A percentile compares a stretch with the other conserved stretches of the same genome.
Conservation (phyloP, 2,329 filamentous ascomycete genomes). For the Colletotrichum sp. region DNA sequence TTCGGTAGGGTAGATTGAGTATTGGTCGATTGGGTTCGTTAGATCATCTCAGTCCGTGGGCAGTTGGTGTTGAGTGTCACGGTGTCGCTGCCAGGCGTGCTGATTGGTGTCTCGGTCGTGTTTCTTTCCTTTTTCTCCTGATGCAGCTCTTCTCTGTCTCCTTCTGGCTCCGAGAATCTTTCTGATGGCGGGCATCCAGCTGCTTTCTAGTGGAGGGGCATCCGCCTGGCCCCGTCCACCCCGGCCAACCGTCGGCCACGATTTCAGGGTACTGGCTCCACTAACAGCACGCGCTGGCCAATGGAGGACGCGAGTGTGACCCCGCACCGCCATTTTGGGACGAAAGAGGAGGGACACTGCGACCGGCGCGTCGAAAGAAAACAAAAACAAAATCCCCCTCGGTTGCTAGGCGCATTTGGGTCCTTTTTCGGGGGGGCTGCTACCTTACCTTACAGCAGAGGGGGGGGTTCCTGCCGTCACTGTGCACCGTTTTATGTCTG, state of each 20-base stretch:
- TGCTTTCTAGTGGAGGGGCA: constrained; percentile 13
- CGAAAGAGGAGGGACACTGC: background rate
- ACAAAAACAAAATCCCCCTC: constrained; percentile 28
- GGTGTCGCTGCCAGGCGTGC: background rate
- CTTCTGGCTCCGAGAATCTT: background rate
- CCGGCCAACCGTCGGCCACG: background rate
- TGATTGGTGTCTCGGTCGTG: background rate
- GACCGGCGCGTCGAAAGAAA: constrained; percentile 29
- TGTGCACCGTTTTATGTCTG: background rate
- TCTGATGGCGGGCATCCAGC: background rate
- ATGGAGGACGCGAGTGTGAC: background rate
- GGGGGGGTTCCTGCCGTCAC: background rate
- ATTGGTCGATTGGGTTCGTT: background rate
- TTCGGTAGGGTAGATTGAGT: background rate
- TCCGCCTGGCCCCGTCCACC: background rate
- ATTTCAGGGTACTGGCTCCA: background rate
- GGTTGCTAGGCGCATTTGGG: constrained; percentile 30
- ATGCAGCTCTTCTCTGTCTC: background rate
- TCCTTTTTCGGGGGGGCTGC: background rate
- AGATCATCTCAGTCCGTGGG: background rate
- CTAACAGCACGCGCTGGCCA: background rate
- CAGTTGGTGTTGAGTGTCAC: background rate
- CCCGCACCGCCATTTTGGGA: constrained; percentile 5
- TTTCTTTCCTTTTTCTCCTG: background rate
- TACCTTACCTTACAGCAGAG: background rate